phyloP scores from a whole-genome alignment of 1,139 yeast species.

The Meyerozyma carpophila region DNA sequence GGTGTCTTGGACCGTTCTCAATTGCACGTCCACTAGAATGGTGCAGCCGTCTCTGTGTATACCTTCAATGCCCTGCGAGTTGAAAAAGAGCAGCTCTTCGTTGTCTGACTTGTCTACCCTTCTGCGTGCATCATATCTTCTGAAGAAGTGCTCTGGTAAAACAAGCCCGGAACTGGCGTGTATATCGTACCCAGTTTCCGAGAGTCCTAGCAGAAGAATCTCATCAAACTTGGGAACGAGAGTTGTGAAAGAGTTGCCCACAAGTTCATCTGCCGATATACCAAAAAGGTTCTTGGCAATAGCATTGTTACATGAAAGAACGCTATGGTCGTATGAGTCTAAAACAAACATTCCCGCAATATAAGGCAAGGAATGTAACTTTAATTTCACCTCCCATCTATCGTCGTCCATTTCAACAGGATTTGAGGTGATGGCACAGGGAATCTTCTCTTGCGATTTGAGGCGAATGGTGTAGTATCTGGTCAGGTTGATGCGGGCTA shows the following conservation, averaged over 20 bases:
- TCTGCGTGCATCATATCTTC: slow-evolving; percentile 45
- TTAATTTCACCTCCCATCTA: slow-evolving; percentile 43
- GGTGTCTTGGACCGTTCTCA: slow-evolving; percentile 56
- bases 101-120: slow-evolving; percentile 10
- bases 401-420: slow-evolving; percentile 42
- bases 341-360: slow-evolving; percentile 82
- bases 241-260: slow-evolving; percentile 45
- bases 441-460: slow-evolving; percentile 40
- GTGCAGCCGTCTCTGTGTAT: slow-evolving; percentile 63
- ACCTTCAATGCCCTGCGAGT: slow-evolving; percentile 63
- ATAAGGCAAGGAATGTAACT: slow-evolving; percentile 74
- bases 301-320: slow-evolving; percentile 71
- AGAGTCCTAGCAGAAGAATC: slow-evolving; percentile 46
- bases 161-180: slow-evolving; percentile 51
- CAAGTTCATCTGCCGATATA: slow-evolving; percentile 40
- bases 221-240: slow-evolving; percentile 63
- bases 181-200: slow-evolving; percentile 31
- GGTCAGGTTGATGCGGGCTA: slow-evolving; percentile 47
- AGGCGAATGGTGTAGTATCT: slow-evolving; percentile 60
- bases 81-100: slow-evolving; percentile 46
- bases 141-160: slow-evolving; percentile 83
- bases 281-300: slow-evolving; percentile 80
- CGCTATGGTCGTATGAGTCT: slow-evolving; percentile 39
- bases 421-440: slow-evolving; percentile 67
- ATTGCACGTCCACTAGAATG: slow-evolving; percentile 70